Base-by-base conservation (phyloP, 1,284 basidiomycete species). In the Rhodotorula sp. region DNA sequence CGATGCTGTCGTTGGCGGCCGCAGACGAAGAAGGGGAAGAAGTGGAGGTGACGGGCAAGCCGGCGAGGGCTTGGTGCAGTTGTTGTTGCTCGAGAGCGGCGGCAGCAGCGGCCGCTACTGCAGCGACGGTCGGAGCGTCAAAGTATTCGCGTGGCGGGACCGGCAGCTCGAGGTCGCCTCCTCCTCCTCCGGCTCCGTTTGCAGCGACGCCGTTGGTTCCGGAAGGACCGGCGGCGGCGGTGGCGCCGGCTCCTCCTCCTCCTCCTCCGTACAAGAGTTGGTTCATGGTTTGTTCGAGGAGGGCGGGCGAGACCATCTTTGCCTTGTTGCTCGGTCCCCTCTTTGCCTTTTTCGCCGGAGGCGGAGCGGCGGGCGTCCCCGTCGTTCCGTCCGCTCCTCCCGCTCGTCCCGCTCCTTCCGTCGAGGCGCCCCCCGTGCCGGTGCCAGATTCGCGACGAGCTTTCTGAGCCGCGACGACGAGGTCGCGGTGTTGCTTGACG, bases 401-500 rank as follows among this genome's bases (percentile, higher is more conserved):
- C n/a, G n/a, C n/a, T 54, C 53, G 8, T n/a, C 10, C n/a, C 24
- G 22, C 10, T 26, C n/a, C 51, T 53, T 53, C n/a, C n/a, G n/a
- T n/a, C n/a, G n/a, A 24, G 51, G 6, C 22, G 51, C 51, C n/a
- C 33, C 33, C 29, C 30, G 22, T 18, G 44, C 44, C 24, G 24
- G 14, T 30, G 24, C 18, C 22, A 14, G 45, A 8, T 4, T 26
- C 22, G 46, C 60, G 60, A 30, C 60, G 60, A 0, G 60, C 60
- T 30, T 61, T 61, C 6, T 61, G 60, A 24, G 22, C 22, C 6
- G 29, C 22, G 49, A 62, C 60, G 60, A 62, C 49, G 22, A 51
- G 20, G 24, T 62, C 60, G 24, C 60, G 49, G 60, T 62, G 60
- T n/a, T 33, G n/a, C 42, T 62, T 62, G 61, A 62, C 51, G 42